These are phyloP conservation scores for Nakataea oryzae DNA, from an alignment of 2,329 filamentous ascomycete genomes.

Conservation along the genomic window DNA sequence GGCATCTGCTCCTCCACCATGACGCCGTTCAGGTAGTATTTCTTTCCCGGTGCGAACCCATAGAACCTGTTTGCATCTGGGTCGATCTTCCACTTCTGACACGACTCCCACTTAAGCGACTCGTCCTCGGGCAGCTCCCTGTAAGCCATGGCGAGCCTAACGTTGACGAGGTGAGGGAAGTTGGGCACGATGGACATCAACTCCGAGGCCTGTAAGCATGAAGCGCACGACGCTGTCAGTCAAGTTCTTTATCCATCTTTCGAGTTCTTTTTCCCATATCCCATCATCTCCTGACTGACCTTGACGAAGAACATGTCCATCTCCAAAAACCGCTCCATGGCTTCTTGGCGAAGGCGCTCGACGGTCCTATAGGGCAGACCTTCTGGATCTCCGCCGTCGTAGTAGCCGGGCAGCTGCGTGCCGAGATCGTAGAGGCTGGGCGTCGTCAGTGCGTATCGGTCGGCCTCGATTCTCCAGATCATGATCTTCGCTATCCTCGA, in stretches of 20 bases:
- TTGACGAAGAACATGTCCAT: slow-evolving; percentile 60
- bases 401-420: slow-evolving; percentile 40
- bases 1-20: slow-evolving; percentile 41
- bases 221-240: neutral
- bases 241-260: no score
- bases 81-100: slow-evolving; percentile 49
- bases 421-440: slow-evolving; percentile 41
- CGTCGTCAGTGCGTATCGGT: slow-evolving; percentile 43
- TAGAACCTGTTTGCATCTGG: slow-evolving; percentile 40
- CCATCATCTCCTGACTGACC: slow-evolving; percentile 21
- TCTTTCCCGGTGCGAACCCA: slow-evolving; percentile 44
- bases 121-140: slow-evolving; percentile 46
- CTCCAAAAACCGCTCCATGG: slow-evolving; percentile 41
- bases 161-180: slow-evolving; percentile 44
- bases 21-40: slow-evolving; percentile 47
- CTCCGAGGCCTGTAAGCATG: slow-evolving; percentile 41
- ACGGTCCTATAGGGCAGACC: slow-evolving; percentile 30
- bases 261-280: no score
- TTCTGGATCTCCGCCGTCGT: slow-evolving; percentile 33
- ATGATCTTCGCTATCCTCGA: slow-evolving; percentile 43
- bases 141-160: slow-evolving; percentile 48
- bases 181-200: slow-evolving; percentile 48
- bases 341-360: slow-evolving; percentile 35
- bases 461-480: slow-evolving; percentile 49
- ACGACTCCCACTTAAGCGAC: slow-evolving; percentile 26